Evolutionary conservation across 108 stramenopile species (phyloP), one percentile per base, ranked within the genome.

Genomic region (Discostella pseudostelligera): DNA sequence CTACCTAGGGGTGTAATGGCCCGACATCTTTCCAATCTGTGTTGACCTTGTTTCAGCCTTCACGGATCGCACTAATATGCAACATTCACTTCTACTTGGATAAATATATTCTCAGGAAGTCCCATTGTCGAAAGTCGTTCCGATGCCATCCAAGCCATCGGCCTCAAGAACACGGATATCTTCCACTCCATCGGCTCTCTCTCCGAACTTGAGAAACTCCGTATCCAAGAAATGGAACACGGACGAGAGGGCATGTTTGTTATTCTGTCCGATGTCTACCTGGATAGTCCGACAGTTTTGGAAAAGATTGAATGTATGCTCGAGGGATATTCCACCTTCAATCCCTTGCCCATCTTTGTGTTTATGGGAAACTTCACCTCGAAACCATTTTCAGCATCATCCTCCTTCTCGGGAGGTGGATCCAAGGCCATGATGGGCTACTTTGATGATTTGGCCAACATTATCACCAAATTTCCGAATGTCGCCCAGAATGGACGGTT

Each of bases 281-380:
- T 98, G 53, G 96, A 98, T 77, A 92, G 92, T 49, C 93, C 90
- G 1, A 44, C 68, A 24, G 88, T 91, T 13, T 14, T 96, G 44
- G 87, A 89, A 13, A 88, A 90, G 36, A 65, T 98, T 39, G 80
- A 86, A 50, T 53, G 56, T 20, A 62, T 98, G 60, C 79, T 98
- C 35, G 80, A 87, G 20, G 89, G 87, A 10, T 92, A 78, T 64
- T 72, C 68, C 64, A 47, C 84, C 25, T 58, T 81, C 20, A 43
- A 68, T 42, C 71, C 84, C 10, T 69, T 80, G 0, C 87, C 91
- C 24, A 46, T 96, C 45, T 94, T 95, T 69, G 84, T 95, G 3
- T 74, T 98, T n/a, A 95, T 98, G 90, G 97, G 97, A 35, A 89
- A 96, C 68, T 97, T 98, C 67, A 71, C 81, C 36, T 89, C 93